phyloP scores from a whole-genome alignment of 164 flowering plant species.

The Berberis thunbergii region DNA sequence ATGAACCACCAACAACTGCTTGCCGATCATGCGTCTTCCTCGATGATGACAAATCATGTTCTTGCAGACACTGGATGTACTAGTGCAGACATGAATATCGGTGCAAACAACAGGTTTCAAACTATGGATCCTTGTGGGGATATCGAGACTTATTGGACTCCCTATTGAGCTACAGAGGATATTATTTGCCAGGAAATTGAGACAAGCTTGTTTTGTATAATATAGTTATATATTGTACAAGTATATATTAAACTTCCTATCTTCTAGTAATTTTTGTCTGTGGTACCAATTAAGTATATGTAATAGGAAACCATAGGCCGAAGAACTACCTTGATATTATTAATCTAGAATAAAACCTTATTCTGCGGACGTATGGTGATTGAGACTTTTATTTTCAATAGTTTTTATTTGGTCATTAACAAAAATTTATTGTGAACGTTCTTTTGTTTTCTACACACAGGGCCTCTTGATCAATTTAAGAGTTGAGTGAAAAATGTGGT shows the following conservation, averaged over 20 bases:
- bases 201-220: background rate
- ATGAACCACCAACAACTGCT: constrained; percentile 18
- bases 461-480: no score
- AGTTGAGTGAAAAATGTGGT: no score
- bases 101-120: constrained; percentile 28
- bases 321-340: no score
- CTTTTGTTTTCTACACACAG: no score
- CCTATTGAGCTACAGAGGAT: constrained; percentile 20
- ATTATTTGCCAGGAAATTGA: background rate
- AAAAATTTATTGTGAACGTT: no score
- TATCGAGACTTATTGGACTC: constrained; percentile 59
- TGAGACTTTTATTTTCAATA: no score
- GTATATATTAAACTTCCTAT: background rate
- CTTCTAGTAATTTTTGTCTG: no score
- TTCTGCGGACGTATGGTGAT: no score
- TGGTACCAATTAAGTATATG: no score
- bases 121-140: constrained; percentile 54
- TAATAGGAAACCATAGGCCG: no score
- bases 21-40: constrained; percentile 5
- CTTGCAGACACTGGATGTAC: constrained; percentile 11
- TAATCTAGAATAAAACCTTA: no score
- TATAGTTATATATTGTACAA: background rate
- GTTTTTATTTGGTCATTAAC: no score
- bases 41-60: constrained; percentile 12
- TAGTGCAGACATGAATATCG: constrained; percentile 22